A percentile compares a stretch with the other conserved stretches of the same genome.
phyloP scores from a whole-genome alignment of 1,139 yeast species.

The Scheffersomyces titani region DNA sequence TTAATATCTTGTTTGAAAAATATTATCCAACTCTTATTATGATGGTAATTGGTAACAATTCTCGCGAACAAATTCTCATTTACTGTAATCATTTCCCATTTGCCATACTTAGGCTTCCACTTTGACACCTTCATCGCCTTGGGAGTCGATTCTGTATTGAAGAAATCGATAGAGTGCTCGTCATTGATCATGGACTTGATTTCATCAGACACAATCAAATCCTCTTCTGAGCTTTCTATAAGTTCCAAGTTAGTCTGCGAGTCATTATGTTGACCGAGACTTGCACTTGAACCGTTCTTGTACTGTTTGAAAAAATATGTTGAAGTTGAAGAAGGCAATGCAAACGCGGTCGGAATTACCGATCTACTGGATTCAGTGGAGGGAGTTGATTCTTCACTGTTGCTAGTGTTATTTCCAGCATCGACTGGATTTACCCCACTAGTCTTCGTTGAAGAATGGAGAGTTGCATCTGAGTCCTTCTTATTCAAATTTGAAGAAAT shows the following conservation, averaged over 20 bases:
- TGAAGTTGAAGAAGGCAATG: slow-evolving; percentile 48
- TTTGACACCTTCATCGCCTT: slow-evolving; percentile 42
- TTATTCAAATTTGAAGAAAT: neutral
- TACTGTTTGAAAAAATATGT: slow-evolving; percentile 42
- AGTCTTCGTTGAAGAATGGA: neutral
- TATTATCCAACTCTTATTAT: slow-evolving; percentile 39
- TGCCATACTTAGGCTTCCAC: slow-evolving; percentile 46
- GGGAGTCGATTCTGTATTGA: slow-evolving; percentile 35
- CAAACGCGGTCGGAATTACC: slow-evolving; percentile 41
- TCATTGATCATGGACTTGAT: slow-evolving; percentile 42
- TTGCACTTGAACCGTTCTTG: slow-evolving; percentile 12
- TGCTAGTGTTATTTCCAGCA: neutral
- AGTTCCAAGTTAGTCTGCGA: neutral
- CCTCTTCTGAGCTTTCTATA: slow-evolving; percentile 7
- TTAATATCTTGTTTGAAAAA: slow-evolving; percentile 44
- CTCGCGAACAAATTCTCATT: slow-evolving; percentile 39
- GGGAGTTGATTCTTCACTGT: neutral
- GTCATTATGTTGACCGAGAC: slow-evolving; percentile 4
- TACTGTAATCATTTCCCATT: slow-evolving; percentile 48
- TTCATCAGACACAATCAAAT: slow-evolving; percentile 32
- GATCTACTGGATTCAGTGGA: slow-evolving; percentile 7
- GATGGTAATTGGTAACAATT: slow-evolving; percentile 37
- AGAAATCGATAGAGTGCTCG: slow-evolving; percentile 42
- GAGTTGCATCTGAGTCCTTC: neutral
- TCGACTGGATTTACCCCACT: neutral